Evolutionary conservation across 1,284 basidiomycete species (phyloP).

Genomic region (Tilletia walkeri): DNA sequence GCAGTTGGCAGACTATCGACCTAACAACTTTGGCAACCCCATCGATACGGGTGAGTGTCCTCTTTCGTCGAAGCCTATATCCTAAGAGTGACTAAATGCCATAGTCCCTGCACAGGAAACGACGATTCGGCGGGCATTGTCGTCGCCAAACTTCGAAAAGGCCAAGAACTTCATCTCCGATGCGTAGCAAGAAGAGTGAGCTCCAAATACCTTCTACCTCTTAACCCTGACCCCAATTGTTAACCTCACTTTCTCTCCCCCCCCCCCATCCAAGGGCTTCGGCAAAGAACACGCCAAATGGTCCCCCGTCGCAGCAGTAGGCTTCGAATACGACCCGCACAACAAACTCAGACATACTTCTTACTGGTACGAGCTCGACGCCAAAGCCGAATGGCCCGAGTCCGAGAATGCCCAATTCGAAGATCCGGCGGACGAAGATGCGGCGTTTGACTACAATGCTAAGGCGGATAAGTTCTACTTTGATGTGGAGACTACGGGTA

Average conservation of each 20-base stretch:
- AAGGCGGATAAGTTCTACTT: conserved; percentile 52
- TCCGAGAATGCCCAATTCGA: conserved; percentile 49
- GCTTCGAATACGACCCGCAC: conserved; percentile 97
- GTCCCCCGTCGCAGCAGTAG: conserved; percentile 91
- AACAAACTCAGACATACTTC: conserved; percentile 95
- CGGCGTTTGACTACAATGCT: conserved; percentile 47
- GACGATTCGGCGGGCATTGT: conserved; percentile 62
- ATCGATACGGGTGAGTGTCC: conserved; percentile 18
- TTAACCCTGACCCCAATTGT: neutral
- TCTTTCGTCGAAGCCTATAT: conserved; percentile 2
- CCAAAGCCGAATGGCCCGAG: conserved; percentile 52
- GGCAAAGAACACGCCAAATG: conserved; percentile 99
- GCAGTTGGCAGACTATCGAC: neutral
- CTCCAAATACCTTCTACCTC: neutral
- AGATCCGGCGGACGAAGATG: conserved; percentile 46
- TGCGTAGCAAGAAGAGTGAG: conserved; percentile 90
- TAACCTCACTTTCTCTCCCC: conserved; percentile 8
- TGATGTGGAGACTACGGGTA: conserved; percentile 51
- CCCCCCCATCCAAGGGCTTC: conserved; percentile 67
- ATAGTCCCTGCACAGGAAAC: neutral
- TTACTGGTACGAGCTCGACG: conserved; percentile 79
- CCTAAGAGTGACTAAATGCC: too few species aligned
- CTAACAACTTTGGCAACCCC: neutral
- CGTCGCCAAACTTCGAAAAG: conserved; percentile 87
- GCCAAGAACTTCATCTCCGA: conserved; percentile 81